phyloP scores from a whole-genome alignment of 2,329 filamentous ascomycete genomes.

The Pezicula rhizophila region DNA sequence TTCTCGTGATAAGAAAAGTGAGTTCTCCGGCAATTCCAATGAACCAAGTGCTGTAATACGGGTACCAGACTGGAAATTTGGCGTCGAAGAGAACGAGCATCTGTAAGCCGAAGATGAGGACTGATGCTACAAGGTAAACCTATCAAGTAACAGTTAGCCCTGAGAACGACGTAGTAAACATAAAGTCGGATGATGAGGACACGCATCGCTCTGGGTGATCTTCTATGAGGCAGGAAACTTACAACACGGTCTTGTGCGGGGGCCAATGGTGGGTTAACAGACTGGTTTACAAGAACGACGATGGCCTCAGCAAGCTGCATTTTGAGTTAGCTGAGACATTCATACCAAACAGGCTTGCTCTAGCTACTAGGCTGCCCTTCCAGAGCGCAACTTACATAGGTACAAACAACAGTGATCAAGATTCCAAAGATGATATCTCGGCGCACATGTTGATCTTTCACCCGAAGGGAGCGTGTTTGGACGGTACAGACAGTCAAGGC shows the following conservation, averaged over 20 bases:
- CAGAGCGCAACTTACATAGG: constrained; percentile 31
- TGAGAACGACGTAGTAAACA: neutral
- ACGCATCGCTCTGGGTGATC: constrained; percentile 1
- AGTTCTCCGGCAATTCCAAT: constrained; percentile 53
- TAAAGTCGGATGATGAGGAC: constrained; percentile 3
- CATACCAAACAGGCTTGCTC: constrained; percentile 31
- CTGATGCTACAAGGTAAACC: constrained; percentile 54
- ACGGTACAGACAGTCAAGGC: constrained; percentile 47
- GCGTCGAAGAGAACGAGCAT: constrained; percentile 47
- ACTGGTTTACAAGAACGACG: constrained; percentile 16
- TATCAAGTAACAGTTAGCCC: constrained; percentile 11
- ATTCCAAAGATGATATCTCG: constrained; percentile 37
- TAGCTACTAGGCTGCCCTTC: constrained; percentile 12
- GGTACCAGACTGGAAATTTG: constrained; percentile 50
- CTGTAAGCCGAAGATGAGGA: constrained; percentile 58
- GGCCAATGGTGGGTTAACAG: constrained; percentile 17
- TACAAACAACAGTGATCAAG: constrained; percentile 28
- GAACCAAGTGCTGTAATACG: constrained; percentile 57
- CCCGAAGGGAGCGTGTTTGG: constrained; percentile 37
- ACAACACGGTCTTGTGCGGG: constrained; percentile 26
- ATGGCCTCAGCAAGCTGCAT: constrained; percentile 26
- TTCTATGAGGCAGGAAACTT: constrained; percentile 6
- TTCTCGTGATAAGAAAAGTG: constrained; percentile 34
- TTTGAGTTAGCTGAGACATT: constrained; percentile 33
- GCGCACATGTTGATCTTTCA: constrained; percentile 32